Conservation (phyloP, 257 asterid species). For the Fraxinus pennsylvanica region DNA sequence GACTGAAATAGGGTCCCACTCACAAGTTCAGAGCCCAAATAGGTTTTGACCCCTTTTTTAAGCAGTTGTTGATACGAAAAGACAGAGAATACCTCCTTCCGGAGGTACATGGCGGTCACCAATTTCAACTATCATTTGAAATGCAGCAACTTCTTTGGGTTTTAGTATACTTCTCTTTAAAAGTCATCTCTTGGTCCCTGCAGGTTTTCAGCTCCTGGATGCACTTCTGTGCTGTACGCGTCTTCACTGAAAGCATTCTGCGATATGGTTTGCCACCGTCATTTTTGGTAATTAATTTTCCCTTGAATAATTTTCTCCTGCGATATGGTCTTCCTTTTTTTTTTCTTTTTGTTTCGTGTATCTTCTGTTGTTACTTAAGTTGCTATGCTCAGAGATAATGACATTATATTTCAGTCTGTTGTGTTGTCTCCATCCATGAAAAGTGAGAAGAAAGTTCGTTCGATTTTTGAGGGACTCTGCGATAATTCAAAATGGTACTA, state of each 20-base stretch:
- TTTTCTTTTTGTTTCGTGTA: not conserved
- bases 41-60: not conserved
- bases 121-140: not conserved
- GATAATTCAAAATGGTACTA: conserved; percentile 73
- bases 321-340: too few species aligned
- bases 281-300: conserved; percentile 41
- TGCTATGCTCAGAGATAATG: conserved; percentile 14
- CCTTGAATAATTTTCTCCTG: not conserved
- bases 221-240: conserved; percentile 92
- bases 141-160: not conserved
- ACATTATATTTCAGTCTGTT: conserved; percentile 61
- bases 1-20: not conserved
- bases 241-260: conserved; percentile 83
- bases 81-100: not conserved
- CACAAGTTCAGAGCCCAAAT: not conserved
- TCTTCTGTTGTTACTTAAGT: conserved; percentile 1
- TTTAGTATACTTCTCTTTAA: not conserved
- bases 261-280: conserved; percentile 59
- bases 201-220: conserved; percentile 98
- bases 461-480: conserved; percentile 71
- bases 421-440: conserved; percentile 77
- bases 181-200: not conserved
- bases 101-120: not conserved
- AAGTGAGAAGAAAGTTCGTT: conserved; percentile 87
- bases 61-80: not conserved